These are phyloP conservation scores for Cenchrus purpureus DNA, from an alignment of 176 grass and related monocot species.

Conservation along the genomic window DNA sequence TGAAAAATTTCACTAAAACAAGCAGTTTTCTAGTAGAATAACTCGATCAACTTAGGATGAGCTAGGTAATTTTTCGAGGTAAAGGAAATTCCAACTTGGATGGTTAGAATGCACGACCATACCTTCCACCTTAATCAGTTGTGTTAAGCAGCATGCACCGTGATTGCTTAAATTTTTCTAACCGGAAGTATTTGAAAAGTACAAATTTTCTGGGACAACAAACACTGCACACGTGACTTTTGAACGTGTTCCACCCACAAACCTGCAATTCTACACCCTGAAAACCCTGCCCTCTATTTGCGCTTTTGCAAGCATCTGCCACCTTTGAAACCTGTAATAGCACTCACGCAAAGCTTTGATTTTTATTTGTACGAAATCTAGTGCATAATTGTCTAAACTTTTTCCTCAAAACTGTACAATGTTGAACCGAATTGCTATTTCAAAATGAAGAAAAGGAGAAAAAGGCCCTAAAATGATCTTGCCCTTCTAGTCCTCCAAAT, in stretches of 20 bases:
- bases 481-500: slow-evolving; percentile 40
- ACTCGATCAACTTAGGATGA: too few species aligned
- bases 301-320: slow-evolving; percentile 39
- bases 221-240: neutral
- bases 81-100: too few species aligned
- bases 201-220: neutral
- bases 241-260: neutral
- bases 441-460: neutral
- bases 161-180: neutral
- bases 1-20: neutral
- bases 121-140: too few species aligned
- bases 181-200: neutral
- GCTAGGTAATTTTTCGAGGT: too few species aligned
- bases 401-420: neutral
- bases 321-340: slow-evolving; percentile 27
- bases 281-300: slow-evolving; percentile 31
- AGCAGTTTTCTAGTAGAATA: too few species aligned
- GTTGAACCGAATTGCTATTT: neutral
- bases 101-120: too few species aligned
- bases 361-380: neutral
- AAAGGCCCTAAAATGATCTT: neutral
- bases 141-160: too few species aligned
- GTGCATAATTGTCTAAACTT: neutral
- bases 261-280: slow-evolving; percentile 14
- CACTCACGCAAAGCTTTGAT: slow-evolving; percentile 8